These are phyloP conservation scores for Cucurbita ficifolia DNA, from an alignment of 306 rosid species.

Conservation along the genomic window DNA sequence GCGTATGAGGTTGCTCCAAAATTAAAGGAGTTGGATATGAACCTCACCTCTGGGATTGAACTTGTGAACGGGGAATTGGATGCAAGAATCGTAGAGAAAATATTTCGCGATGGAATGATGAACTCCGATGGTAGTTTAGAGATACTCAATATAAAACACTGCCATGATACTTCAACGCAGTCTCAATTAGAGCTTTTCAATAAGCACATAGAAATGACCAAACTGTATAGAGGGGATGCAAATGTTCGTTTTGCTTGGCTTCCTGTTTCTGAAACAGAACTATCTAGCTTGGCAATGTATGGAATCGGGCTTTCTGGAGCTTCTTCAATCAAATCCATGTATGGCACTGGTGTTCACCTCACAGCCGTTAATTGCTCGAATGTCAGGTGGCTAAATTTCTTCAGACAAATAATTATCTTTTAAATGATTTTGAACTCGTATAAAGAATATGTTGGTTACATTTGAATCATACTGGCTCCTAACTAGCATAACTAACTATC, in stretches of 20 bases:
- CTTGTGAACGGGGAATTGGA: conserved; percentile 26
- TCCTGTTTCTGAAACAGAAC: conserved; percentile 42
- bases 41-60: background rate
- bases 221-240: conserved; percentile 39
- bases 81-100: conserved; percentile 34
- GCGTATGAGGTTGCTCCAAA: background rate
- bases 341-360: conserved; percentile 23
- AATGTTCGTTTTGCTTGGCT: conserved; percentile 79
- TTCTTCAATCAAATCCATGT: conserved; percentile 4
- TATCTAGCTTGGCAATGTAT: conserved; percentile 34
- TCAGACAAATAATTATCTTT: background rate
- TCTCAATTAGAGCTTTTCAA: conserved; percentile 55
- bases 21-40: background rate
- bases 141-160: conserved; percentile 32
- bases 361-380: conserved; percentile 7
- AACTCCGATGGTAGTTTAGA: conserved; percentile 19
- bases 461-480: background rate
- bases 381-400: conserved; percentile 8
- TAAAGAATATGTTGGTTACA: background rate
- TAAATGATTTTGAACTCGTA: background rate
- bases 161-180: conserved; percentile 28
- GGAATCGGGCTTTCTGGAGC: conserved; percentile 60
- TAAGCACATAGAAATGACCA: conserved; percentile 64
- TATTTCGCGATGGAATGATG: conserved; percentile 53
- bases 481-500: background rate